Percentiles rank a stretch among this genome's conserved stretches.
These are phyloP conservation scores for Saccharomyces hybrid DNA, from an alignment of 1,139 yeast genomes.

Conservation along the genomic window DNA sequence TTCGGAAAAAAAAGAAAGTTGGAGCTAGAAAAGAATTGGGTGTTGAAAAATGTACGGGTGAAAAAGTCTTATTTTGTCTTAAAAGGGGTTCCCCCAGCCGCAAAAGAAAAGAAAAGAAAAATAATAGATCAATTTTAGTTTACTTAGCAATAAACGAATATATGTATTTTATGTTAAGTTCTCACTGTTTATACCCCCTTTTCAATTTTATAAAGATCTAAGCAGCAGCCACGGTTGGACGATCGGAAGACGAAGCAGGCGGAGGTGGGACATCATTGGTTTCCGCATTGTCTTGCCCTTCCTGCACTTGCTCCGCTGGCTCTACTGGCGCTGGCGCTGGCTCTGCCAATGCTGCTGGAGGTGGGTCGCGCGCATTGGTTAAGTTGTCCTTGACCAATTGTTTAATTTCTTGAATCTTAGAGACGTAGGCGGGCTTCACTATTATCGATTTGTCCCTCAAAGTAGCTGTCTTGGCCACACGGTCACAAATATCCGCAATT, in stretches of 20 bases:
- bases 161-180: neutral
- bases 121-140: neutral
- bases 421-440: constrained; percentile 37
- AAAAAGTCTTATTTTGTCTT: neutral
- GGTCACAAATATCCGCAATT: constrained; percentile 36
- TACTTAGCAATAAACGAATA: neutral
- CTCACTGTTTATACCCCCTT: neutral
- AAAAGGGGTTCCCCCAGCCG: neutral
- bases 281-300: neutral
- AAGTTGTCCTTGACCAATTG: constrained; percentile 29
- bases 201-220: neutral
- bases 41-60: neutral
- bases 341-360: constrained; percentile 3
- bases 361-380: neutral
- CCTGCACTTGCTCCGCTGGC: neutral
- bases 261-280: neutral
- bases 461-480: constrained; percentile 27
- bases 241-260: neutral
- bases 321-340: constrained; percentile 5
- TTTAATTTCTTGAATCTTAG: constrained; percentile 39
- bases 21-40: neutral
- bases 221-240: neutral
- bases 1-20: neutral
- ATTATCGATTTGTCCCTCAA: constrained; percentile 19
- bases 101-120: neutral